Evolutionary conservation across 2,329 filamentous ascomycete genomes (phyloP), one percentile per base, ranked within the genome.

Genomic region (Aspergillus calidoustus): DNA sequence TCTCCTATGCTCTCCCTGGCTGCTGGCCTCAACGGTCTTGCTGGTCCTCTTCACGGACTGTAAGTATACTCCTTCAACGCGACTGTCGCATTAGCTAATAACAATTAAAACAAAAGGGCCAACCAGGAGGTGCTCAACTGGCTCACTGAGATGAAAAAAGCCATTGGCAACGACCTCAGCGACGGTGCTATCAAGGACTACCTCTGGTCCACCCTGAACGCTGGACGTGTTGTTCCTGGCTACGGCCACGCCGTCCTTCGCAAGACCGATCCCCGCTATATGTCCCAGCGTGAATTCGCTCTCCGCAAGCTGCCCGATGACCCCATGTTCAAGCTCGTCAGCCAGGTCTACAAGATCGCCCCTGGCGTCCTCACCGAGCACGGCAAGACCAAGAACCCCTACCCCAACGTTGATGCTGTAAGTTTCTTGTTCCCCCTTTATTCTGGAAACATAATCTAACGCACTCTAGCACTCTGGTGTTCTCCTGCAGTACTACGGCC

Each of bases 361-460:
- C 95, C 95, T 69, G 91, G 90, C 76, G 95, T 99, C 74, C 87
- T 99, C 80, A 99, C 95, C 70, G 93, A 99, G 89, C 95, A 99
- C 86, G 95, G 95, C 85, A 99, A 99, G 92, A 98, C 94, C 87
- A 98, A 98, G 91, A 97, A 98, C 91, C 94, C 94, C 71, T 98
- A 87, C 88, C 95, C 95, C 82, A 98, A 98, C 86, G 93, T 98
- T 76, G 94, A 98, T 77, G 93, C 94, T 76, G 80, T 82, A 77
- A 77, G 79, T 75, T 59, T 47, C 43, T 5, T 3, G 44, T 7
- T 43, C 7, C 22, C 38, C 22, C 7, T 38, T 38, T 7, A 19
- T 44, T 28, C 23, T 15, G 9, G 7, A 11, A 30, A 13, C 7
- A 50, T 31, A 52, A 60, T 41, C 68, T 69, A 50, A 73, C 54